Evolutionary conservation across 495 filamentous ascomycete species (phyloP), one percentile per base, ranked within the genome.

Genomic region (Massariosphaeria phaeospora): DNA sequence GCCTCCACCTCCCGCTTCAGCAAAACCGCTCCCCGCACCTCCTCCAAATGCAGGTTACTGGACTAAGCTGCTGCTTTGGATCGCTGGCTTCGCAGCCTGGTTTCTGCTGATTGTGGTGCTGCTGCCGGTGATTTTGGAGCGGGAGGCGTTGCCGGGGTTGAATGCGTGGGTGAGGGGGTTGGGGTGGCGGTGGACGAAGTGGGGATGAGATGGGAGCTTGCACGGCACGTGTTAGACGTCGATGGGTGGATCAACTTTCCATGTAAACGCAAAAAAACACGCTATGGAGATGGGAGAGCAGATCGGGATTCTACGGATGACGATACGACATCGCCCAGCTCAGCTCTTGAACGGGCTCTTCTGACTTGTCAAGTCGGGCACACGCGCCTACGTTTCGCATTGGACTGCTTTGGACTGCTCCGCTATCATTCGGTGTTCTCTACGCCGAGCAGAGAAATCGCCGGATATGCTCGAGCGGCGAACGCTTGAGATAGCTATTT

Each of bases 331-430:
- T n/a, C n/a, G n/a, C n/a, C n/a, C n/a, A n/a, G 7, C n/a, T 15
- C n/a, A 33, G 12, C 21, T 43, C 20, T 43, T 23, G 12, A 43
- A 20, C 43, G 58, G 52, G 20, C 46, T 69, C 54, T 58, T 65
- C 55, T 63, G 61, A 0, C 68, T 67, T 3, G 50, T 64, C 57
- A 66, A 70, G 7, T 66, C 69, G 54, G 70, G 70, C 39, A 71
- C 46, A 61, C 68, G 68, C 34, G 62, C 70, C 10, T 69, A 72
- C 64, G 62, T 71, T 72, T 34, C 70, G 50, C 69, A 72, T 72
- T 61, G n/a, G n/a, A n/a, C n/a, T n/a, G n/a, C n/a, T n/a, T n/a
- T 72, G 70, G 48, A 72, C 71, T 63, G 71, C 69, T 59, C 71
- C 70, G 52, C 67, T 70, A 0, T 67, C 70, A 52, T 72, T 69